Conservation (phyloP, 148 eudicot genomes). For the Chenopodium suecicum region DNA sequence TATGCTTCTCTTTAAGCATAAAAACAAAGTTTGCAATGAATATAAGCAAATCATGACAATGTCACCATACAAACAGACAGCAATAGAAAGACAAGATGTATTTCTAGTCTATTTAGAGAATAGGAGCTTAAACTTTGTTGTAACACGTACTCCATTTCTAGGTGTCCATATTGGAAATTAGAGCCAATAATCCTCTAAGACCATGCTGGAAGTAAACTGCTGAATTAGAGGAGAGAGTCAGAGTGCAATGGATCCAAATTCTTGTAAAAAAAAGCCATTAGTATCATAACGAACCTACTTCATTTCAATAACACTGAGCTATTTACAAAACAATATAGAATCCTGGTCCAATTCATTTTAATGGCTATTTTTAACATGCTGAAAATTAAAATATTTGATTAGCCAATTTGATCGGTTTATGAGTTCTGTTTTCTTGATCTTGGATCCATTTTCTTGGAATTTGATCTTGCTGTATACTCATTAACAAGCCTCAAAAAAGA, state of each 20-base stretch:
- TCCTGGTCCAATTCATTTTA: too few species aligned
- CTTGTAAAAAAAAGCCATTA: constrained; percentile 69
- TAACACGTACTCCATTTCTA: constrained; percentile 67
- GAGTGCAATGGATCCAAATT: constrained; percentile 77
- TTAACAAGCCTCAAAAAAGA: too few species aligned
- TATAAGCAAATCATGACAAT: not conserved
- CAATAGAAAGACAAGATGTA: not conserved
- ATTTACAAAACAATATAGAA: too few species aligned
- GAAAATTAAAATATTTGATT: too few species aligned
- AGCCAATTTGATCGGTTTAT: too few species aligned
- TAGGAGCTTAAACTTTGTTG: constrained; percentile 62
- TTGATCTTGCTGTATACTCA: too few species aligned
- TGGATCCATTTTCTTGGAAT: too few species aligned
- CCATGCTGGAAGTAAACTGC: constrained; percentile 53
- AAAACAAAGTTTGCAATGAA: not conserved
- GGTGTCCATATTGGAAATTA: constrained; percentile 33
- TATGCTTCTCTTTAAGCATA: not conserved
- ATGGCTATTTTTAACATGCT: too few species aligned
- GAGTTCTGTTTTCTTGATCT: too few species aligned
- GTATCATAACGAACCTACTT: constrained; percentile 69
- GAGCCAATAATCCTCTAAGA: constrained; percentile 37
- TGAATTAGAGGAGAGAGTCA: constrained; percentile 48
- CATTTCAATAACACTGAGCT: too few species aligned
- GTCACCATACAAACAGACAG: not conserved
- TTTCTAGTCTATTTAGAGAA: not conserved